A percentile compares a stretch with the other conserved stretches of the same genome.
Evolutionary conservation across 2,329 filamentous ascomycete species (phyloP).

Genomic region (Aspergillus carbonarius): DNA sequence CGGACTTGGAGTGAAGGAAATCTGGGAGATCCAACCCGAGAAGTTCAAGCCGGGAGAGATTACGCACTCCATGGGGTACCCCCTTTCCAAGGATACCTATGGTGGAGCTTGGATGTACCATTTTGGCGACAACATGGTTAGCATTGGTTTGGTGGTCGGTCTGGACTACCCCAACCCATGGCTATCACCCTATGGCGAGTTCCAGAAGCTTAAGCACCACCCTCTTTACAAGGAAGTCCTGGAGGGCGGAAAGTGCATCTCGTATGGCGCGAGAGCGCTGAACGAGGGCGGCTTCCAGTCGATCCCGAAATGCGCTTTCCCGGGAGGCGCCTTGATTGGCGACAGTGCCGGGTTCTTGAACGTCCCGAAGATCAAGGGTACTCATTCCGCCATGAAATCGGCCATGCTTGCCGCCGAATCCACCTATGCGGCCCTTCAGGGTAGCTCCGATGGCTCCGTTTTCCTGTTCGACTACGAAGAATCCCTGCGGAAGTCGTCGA

Average conservation of each 20-base stretch:
- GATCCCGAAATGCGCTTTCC: constrained; percentile 95
- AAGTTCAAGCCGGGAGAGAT: constrained; percentile 88
- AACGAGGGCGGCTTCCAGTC: constrained; percentile 97
- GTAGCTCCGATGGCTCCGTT: constrained; percentile 63
- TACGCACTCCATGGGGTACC: constrained; percentile 89
- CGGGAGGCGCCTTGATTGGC: constrained; percentile 90
- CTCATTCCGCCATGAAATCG: constrained; percentile 95
- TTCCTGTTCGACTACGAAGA: constrained; percentile 97
- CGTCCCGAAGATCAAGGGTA: constrained; percentile 97
- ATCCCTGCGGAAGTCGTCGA: constrained; percentile 75
- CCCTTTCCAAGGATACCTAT: constrained; percentile 83
- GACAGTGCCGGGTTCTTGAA: constrained; percentile 97
- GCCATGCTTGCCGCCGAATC: constrained; percentile 96
- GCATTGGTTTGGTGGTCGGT: constrained; percentile 84
- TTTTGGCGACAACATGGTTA: constrained; percentile 95
- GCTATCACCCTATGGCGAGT: constrained; percentile 92
- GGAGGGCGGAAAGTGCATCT: constrained; percentile 97
- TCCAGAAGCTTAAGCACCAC: constrained; percentile 98
- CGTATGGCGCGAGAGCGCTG: constrained; percentile 87
- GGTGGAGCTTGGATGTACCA: constrained; percentile 99
- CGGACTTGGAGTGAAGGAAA: constrained; percentile 89
- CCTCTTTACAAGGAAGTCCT: constrained; percentile 82
- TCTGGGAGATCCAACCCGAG: constrained; percentile 92
- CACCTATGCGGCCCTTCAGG: constrained; percentile 71
- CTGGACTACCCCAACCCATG: constrained; percentile 97